Evolutionary conservation across 129 eudicot species (phyloP), one percentile per base, ranked within the genome.

Genomic region (Chrysanthemum seticuspe): DNA sequence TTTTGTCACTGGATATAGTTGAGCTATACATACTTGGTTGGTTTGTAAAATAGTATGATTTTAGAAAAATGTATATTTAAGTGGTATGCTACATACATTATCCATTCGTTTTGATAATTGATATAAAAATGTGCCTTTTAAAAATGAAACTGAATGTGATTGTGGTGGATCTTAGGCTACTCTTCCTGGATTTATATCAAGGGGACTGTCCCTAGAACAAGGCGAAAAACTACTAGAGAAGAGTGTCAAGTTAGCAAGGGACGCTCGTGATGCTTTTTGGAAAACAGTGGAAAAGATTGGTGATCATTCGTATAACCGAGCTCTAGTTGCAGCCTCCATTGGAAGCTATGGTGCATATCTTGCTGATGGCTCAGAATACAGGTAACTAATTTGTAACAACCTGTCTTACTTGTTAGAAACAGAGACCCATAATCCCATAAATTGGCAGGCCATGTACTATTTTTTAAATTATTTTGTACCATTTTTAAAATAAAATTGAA

Each of bases 331-430:
- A 69, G 98, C 95, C 52, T 92, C 98, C 18, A 67, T 92, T 53
- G 96, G 98, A 80, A 92, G 98, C 85, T 92, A 92, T 70, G 98
- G 98, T 65, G 98, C 98, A 10, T 93, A 82, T 81, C 95, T 93
- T 76, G 98, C 98, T 13, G 95, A 93, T 83, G 98, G 98, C n/a
- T 93, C 98, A 2, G 98, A 93, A 77, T 93, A 93, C 80, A 92
- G 96, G 98, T 89, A 79, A 64, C 10, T 36, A 34, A 18, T 9
- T 44, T 15, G 8, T 21, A 48, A 19, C 34, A 13, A 25, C 15
- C 31, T 19, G 25, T 27, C 10, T 40, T 6, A 6, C 47, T 1
- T 6, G 47, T 40, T 40, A 40, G 47, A 6, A 6, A 36, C 6
- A 5, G 8, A 36, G 45, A 0, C 45, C 45, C 45, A 36, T n/a